Conservation (phyloP, 2,329 filamentous ascomycete genomes). For the Teratosphaeria epicoccoides region DNA sequence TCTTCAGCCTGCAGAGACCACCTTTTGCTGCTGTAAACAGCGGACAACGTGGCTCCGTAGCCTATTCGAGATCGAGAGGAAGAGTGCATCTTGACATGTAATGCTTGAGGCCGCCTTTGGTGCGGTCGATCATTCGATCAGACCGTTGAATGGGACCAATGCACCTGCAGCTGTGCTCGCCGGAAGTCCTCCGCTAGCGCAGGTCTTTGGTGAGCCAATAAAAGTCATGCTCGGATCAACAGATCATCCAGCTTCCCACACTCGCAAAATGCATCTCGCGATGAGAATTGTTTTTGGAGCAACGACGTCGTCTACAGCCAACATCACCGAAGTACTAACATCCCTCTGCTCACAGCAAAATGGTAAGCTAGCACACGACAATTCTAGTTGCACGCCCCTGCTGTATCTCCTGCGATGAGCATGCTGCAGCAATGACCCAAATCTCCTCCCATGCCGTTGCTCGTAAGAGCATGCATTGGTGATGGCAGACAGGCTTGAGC, state of each 20-base stretch:
- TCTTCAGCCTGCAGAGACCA: too few species aligned
- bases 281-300: conserved; percentile 1
- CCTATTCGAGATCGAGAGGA: background rate
- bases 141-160: background rate
- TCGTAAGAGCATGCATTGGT: conserved; percentile 3
- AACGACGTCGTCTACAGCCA: conserved; percentile 8
- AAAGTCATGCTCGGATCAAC: too few species aligned
- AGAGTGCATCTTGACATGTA: background rate
- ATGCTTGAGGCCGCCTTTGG: background rate
- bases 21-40: too few species aligned
- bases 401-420: conserved; percentile 4
- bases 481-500: conserved; percentile 41
- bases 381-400: conserved; percentile 12
- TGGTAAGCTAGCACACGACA: conserved; percentile 12
- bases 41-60: background rate
- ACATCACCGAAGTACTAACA: background rate
- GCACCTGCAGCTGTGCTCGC: background rate
- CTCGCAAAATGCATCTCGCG: background rate
- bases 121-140: background rate
- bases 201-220: background rate
- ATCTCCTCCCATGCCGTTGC: conserved; percentile 7
- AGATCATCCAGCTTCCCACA: background rate
- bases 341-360: conserved; percentile 4
- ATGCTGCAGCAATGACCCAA: conserved; percentile 13
- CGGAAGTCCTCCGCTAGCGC: background rate